Base-by-base conservation (phyloP, 139 green algal genomes). In the Coelastrella sp. region DNA sequence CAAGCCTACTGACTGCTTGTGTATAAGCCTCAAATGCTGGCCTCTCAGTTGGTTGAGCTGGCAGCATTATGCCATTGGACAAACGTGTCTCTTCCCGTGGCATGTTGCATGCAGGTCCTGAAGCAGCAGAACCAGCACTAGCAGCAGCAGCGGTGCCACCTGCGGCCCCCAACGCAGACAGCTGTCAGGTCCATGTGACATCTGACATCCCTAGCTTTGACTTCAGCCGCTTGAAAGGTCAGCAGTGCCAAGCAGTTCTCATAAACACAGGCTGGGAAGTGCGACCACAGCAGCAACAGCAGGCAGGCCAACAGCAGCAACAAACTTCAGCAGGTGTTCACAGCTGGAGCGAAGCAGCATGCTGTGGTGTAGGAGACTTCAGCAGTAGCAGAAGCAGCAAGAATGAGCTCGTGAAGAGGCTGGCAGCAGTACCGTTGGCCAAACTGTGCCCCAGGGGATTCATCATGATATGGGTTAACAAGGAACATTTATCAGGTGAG, bases 401-500 rank as follows among this genome's bases (percentile, higher is more conserved):
- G 32, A 32, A 56, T 22, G 23, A 10, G 54, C 58, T 80, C 32
- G 54, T 64, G 79, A n/a, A n/a, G 76, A 83, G 92, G 78, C 83
- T 98, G 5, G 79, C 92, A 0, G 2, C 22, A 61, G 86, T 98
- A 81, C 96, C 96, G 10, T 60, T 99, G 4, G 90, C 89, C 4
- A 58, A 83, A 23, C 92, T 99, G 20, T 97, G 96, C 73, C 96
- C 96, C 4, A 73, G 81, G 5, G 97, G 97, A 32, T 99, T 99
- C 92, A 80, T 99, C 20, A 98, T 99, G 90, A 94, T 98, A 19
- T 99, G 96, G 96, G 92, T 93, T 11, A 90, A 91, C 47, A 99
- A 99, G 93, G 90, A 91, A 60, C 80, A 88, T 58, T 23, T 91
- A 57, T 73, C 87, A 74, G 87, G 87, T 91, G 84, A 71, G 61